Conservation (phyloP, 225 moss, liverwort and hornwort genomes). For the Ulota crispa region DNA sequence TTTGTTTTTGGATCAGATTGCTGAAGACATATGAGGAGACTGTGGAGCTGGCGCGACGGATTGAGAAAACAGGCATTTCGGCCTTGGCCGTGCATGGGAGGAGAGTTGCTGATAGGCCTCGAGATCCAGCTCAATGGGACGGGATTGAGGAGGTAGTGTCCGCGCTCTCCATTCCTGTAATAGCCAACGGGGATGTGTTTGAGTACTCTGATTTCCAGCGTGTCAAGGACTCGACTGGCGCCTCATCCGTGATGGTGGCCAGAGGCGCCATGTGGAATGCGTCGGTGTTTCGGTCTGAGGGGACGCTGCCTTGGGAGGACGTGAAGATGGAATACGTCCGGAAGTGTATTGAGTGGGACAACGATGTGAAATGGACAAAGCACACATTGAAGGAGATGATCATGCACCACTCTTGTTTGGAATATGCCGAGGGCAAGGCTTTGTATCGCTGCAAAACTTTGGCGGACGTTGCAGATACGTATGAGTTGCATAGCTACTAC, state of each 20-base stretch:
- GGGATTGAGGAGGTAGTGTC: conserved; percentile 86
- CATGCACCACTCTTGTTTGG: conserved; percentile 85
- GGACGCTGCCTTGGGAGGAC: conserved; percentile 75
- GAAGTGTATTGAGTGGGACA: conserved; percentile 81
- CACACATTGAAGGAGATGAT: conserved; percentile 96
- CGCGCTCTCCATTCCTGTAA: conserved; percentile 81
- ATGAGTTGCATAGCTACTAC: conserved; percentile 54
- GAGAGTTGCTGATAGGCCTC: conserved; percentile 76
- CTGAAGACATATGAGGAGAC: conserved; percentile 72
- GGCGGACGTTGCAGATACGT: conserved; percentile 71
- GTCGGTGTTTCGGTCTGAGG: conserved; percentile 75
- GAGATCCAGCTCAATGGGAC: conserved; percentile 94
- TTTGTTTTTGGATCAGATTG: conserved; percentile 31
- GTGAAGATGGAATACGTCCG: conserved; percentile 81
- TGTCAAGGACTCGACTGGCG: conserved; percentile 71
- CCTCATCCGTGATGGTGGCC: conserved; percentile 85
- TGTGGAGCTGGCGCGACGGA: conserved; percentile 84
- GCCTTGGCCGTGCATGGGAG: conserved; percentile 91
- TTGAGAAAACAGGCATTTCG: conserved; percentile 77
- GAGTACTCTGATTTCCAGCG: conserved; percentile 88
- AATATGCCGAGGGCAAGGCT: conserved; percentile 80
- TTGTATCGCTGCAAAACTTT: conserved; percentile 69
- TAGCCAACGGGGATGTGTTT: conserved; percentile 94
- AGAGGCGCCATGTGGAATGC: conserved; percentile 94
- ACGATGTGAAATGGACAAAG: conserved; percentile 80